Percentiles rank a stretch among this genome's conserved stretches.
Evolutionary conservation across 1,284 basidiomycete genomes (phyloP).

Genomic region (Schizophyllum commune): DNA sequence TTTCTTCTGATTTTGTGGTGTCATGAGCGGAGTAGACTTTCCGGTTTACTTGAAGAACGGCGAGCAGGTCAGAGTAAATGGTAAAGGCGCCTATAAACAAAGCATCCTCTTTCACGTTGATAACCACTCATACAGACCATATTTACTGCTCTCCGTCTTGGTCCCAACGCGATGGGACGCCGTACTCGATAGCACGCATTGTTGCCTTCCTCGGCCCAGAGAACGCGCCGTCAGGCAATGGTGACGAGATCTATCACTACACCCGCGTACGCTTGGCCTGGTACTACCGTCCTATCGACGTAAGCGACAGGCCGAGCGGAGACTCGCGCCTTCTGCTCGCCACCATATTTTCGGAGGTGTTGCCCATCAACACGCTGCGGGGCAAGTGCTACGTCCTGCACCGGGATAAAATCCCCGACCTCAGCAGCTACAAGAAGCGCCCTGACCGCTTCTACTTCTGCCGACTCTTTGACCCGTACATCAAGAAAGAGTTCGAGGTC

Average conservation of each 20-base stretch:
- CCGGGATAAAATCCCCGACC: constrained; percentile 88
- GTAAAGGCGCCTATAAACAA: constrained; percentile 35
- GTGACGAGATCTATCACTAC: constrained; percentile 54
- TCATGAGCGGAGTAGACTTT: constrained; percentile 12
- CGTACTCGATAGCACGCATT: constrained; percentile 90
- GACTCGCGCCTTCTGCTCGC: constrained; percentile 88
- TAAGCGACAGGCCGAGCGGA: constrained; percentile 75
- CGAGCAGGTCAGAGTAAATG: constrained; percentile 75
- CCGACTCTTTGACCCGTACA: constrained; percentile 93
- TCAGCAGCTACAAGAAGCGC: constrained; percentile 91
- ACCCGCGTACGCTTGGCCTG: constrained; percentile 84
- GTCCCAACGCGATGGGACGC: constrained; percentile 85
- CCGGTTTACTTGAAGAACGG: constrained; percentile 65
- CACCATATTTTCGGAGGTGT: constrained; percentile 92
- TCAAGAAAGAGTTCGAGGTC: constrained; percentile 97
- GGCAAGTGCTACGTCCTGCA: constrained; percentile 91
- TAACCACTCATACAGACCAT: constrained; percentile 63
- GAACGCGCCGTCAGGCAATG: constrained; percentile 48
- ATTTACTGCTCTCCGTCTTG: constrained; percentile 92
- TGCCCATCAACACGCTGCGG: constrained; percentile 86
- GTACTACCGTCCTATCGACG: constrained; percentile 90
- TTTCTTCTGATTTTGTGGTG: neutral
- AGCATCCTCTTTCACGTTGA: constrained; percentile 14
- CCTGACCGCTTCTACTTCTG: constrained; percentile 95
- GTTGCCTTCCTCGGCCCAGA: constrained; percentile 91